These are phyloP conservation scores for Pseudogymnoascus sp. DNA, from an alignment of 2,329 filamentous ascomycete genomes.

Conservation along the genomic window DNA sequence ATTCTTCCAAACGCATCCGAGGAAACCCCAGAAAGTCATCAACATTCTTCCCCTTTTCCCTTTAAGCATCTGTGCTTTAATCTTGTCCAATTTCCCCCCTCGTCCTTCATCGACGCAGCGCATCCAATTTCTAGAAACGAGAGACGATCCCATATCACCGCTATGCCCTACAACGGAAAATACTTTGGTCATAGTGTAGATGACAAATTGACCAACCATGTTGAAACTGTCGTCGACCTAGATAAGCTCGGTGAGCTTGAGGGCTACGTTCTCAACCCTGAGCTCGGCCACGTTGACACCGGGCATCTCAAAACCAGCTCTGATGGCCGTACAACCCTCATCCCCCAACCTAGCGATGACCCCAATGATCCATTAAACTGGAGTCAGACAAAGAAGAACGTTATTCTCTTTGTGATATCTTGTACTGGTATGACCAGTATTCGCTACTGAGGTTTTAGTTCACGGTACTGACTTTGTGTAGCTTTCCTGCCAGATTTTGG, in stretches of 20 bases:
- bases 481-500: slow-evolving; percentile 16
- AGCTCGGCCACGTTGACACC: background rate
- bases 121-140: background rate
- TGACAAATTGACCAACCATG: background rate
- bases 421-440: slow-evolving; percentile 19
- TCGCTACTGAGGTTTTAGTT: background rate
- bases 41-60: background rate
- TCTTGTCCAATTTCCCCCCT: background rate
- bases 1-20: background rate
- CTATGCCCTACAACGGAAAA: background rate
- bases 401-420: slow-evolving; percentile 43
- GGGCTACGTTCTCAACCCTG: slow-evolving; percentile 14
- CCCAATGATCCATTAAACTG: slow-evolving; percentile 44
- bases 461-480: background rate
- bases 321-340: slow-evolving; percentile 33
- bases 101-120: background rate
- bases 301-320: slow-evolving; percentile 49
- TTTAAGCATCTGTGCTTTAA: background rate
- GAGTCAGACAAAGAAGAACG: slow-evolving; percentile 42
- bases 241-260: slow-evolving; percentile 14
- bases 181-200: background rate
- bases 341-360: slow-evolving; percentile 39
- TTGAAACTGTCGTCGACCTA: slow-evolving; percentile 9
- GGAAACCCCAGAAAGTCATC: background rate
- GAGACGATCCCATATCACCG: background rate